phyloP scores from a whole-genome alignment of 1,284 basidiomycete species.

The Heterobasidion parviporum region DNA sequence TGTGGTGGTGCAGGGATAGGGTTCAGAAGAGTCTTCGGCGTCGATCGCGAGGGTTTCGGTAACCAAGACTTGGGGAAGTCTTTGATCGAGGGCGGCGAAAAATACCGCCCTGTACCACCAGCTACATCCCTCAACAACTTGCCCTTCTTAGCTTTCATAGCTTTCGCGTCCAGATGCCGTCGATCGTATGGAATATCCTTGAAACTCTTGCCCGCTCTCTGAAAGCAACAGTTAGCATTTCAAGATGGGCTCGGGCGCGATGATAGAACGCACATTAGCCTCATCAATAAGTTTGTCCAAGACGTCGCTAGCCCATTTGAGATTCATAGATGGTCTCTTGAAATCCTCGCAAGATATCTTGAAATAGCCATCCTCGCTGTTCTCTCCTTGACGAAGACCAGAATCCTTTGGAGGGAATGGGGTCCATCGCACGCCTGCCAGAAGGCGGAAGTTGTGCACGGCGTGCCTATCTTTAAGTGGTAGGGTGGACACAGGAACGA shows the following conservation, averaged over 20 bases:
- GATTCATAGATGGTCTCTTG: constrained; percentile 68
- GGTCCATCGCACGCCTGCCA: constrained; percentile 80
- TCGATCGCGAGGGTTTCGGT: constrained; percentile 22
- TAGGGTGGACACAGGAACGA: constrained; percentile 65
- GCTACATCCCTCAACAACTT: constrained; percentile 27
- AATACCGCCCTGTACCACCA: constrained; percentile 45
- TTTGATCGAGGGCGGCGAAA: constrained; percentile 51
- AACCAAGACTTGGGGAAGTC: constrained; percentile 85
- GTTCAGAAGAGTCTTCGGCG: neutral
- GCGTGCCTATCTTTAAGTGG: constrained; percentile 56
- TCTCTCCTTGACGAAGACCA: constrained; percentile 38
- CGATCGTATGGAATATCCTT: constrained; percentile 66
- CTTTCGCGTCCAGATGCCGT: constrained; percentile 67
- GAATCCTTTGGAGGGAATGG: constrained; percentile 61
- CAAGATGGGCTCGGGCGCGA: neutral
- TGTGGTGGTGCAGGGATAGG: neutral
- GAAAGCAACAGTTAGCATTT: constrained; percentile 2
- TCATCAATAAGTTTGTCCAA: constrained; percentile 64
- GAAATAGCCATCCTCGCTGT: constrained; percentile 65
- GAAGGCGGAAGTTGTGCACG: constrained; percentile 70
- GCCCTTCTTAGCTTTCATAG: constrained; percentile 61
- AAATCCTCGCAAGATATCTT: constrained; percentile 85
- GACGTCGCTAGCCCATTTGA: constrained; percentile 80
- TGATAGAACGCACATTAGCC: constrained; percentile 59
- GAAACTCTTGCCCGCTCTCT: constrained; percentile 48